phyloP scores from a whole-genome alignment of 2,329 filamentous ascomycete species.

The Colletotrichum sp. region DNA sequence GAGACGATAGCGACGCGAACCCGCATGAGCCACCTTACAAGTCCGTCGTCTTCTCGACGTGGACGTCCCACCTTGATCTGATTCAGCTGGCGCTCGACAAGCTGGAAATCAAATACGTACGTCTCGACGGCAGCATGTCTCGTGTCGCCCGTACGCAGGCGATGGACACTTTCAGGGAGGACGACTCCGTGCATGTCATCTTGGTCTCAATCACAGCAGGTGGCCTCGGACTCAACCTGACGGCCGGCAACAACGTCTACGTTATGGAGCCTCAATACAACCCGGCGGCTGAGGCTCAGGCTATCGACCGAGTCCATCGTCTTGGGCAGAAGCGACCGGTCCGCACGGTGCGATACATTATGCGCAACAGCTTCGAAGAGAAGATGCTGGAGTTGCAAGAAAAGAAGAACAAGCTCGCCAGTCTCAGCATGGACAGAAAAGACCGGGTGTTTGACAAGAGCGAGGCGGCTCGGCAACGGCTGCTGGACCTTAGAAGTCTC shows the following conservation, averaged over 20 bases:
- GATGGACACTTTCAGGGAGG: slow-evolving; percentile 78
- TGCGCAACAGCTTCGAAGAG: slow-evolving; percentile 90
- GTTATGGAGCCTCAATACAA: slow-evolving; percentile 99
- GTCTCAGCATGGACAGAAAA: slow-evolving; percentile 78
- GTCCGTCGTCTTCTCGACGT: slow-evolving; percentile 94
- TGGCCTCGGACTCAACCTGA: slow-evolving; percentile 90
- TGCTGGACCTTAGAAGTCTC: slow-evolving; percentile 62
- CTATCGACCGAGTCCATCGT: slow-evolving; percentile 90
- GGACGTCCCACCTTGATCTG: slow-evolving; percentile 93
- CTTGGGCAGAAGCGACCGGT: slow-evolving; percentile 90
- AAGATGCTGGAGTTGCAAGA: slow-evolving; percentile 89
- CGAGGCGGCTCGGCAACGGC: slow-evolving; percentile 64
- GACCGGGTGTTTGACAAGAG: slow-evolving; percentile 57
- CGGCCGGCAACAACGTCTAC: slow-evolving; percentile 83
- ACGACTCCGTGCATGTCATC: slow-evolving; percentile 76
- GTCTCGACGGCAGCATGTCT: slow-evolving; percentile 91
- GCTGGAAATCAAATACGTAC: slow-evolving; percentile 70
- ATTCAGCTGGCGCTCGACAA: slow-evolving; percentile 81
- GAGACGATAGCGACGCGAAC: slow-evolving; percentile 64
- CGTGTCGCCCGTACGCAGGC: slow-evolving; percentile 75
- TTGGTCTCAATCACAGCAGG: slow-evolving; percentile 93
- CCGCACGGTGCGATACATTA: slow-evolving; percentile 86
- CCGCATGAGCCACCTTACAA: slow-evolving; percentile 79
- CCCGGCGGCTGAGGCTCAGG: slow-evolving; percentile 91
- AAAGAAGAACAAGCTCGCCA: slow-evolving; percentile 91